These are phyloP conservation scores for Fusarium kyushuense DNA, from an alignment of 2,329 filamentous ascomycete genomes.

Conservation along the genomic window DNA sequence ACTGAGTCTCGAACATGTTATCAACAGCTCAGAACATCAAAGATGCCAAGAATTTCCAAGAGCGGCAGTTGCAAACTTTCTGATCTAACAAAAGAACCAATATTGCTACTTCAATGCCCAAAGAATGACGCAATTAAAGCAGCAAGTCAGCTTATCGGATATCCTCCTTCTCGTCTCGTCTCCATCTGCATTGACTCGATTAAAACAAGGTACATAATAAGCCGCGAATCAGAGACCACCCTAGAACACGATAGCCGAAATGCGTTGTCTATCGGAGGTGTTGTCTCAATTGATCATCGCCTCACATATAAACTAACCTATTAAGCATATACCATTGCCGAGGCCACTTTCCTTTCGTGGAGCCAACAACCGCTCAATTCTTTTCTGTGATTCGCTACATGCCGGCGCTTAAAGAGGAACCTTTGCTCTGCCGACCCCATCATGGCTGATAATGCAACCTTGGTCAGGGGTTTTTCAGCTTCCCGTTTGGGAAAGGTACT, in stretches of 20 bases:
- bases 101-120: background rate
- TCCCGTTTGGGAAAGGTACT: constrained; percentile 29
- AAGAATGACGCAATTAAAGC: background rate
- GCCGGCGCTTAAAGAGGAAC: constrained; percentile 24
- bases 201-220: background rate
- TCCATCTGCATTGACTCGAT: background rate
- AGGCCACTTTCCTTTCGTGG: constrained; percentile 27
- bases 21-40: background rate
- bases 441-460: constrained; percentile 20
- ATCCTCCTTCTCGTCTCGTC: constrained; percentile 9
- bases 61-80: background rate
- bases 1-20: background rate
- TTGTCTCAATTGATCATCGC: constrained; percentile 2
- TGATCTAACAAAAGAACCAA: background rate
- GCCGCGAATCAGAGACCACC: background rate
- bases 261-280: background rate
- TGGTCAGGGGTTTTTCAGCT: constrained; percentile 16
- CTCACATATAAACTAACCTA: constrained; percentile 15
- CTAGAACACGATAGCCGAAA: constrained; percentile 2
- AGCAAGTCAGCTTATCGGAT: background rate
- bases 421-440: constrained; percentile 27
- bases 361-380: background rate
- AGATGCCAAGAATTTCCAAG: background rate
- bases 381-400: constrained; percentile 6
- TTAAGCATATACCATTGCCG: constrained; percentile 29